A percentile compares a stretch with the other conserved stretches of the same genome.
Conservation (phyloP, 805 yeast species). For the Kodamaea kaohsiungensis region DNA sequence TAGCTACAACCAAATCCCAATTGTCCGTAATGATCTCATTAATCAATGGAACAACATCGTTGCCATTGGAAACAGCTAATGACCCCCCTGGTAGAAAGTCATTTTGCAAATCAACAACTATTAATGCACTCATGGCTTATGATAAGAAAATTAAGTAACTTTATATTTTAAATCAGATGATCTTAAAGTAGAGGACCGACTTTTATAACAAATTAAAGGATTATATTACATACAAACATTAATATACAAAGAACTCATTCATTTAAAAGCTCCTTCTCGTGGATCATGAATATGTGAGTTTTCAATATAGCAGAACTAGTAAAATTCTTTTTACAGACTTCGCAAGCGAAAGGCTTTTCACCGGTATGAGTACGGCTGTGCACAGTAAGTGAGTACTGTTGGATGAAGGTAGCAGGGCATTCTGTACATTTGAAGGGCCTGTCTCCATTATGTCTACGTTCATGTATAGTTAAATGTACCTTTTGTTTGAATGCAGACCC, state of each 20-base stretch:
- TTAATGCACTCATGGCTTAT: constrained; percentile 47
- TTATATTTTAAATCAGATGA: too few relatives aligned
- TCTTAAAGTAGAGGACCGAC: not conserved
- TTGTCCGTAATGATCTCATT: constrained; percentile 32
- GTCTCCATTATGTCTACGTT: constrained; percentile 13
- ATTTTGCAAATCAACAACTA: constrained; percentile 80
- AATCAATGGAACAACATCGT: constrained; percentile 55
- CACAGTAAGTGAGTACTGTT: constrained; percentile 24
- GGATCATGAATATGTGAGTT: constrained; percentile 7
- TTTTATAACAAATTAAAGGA: not conserved
- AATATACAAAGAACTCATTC: not conserved
- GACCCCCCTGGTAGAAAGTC: constrained; percentile 82
- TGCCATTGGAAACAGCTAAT: constrained; percentile 69
- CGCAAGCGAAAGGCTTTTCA: constrained; percentile 81
- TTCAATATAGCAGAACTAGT: constrained; percentile 33
- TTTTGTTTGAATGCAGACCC: constrained; percentile 52
- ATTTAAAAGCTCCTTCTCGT: not conserved
- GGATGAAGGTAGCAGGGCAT: constrained; percentile 15
- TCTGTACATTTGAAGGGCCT: constrained; percentile 13
- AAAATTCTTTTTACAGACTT: constrained; percentile 71
- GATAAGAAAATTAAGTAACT: constrained; percentile 10
- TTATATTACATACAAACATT: not conserved
- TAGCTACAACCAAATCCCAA: constrained; percentile 69
- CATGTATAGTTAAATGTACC: constrained; percentile 3
- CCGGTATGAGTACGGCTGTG: constrained; percentile 52